Percentiles rank a stretch among this genome's conserved stretches.
Conservation (phyloP, 1,139 yeast species). For the Diutina pseudorugosa region DNA sequence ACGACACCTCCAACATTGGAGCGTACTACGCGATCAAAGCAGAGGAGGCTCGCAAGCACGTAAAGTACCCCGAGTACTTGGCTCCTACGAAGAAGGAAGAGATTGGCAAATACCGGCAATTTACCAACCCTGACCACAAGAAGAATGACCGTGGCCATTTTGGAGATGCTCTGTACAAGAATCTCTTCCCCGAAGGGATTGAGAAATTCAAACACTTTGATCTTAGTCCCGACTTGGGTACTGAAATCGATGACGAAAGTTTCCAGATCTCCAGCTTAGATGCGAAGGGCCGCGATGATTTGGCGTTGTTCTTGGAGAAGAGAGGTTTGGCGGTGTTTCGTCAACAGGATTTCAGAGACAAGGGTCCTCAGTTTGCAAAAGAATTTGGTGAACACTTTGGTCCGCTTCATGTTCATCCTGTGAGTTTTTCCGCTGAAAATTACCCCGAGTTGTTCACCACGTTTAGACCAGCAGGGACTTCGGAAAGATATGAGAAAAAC, state of each 20-base stretch:
- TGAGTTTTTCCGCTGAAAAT: background rate
- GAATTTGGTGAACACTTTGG: slow-evolving; percentile 4
- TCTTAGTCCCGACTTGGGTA: background rate
- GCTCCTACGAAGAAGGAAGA: background rate
- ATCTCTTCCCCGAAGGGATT: background rate
- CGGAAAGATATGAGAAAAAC: background rate
- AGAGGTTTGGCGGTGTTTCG: slow-evolving; percentile 2
- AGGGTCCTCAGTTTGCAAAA: background rate
- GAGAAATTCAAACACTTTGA: background rate
- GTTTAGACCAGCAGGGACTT: background rate
- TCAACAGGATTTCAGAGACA: background rate
- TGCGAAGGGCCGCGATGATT: background rate
- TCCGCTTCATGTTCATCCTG: slow-evolving; percentile 2
- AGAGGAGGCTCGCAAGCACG: slow-evolving; percentile 6
- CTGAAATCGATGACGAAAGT: background rate
- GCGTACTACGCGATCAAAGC: slow-evolving; percentile 6
- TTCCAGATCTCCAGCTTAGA: background rate
- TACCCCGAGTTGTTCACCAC: slow-evolving; percentile 2
- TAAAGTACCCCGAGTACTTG: slow-evolving; percentile 4
- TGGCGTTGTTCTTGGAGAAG: slow-evolving; percentile 1
- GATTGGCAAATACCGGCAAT: background rate
- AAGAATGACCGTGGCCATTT: slow-evolving; percentile 2
- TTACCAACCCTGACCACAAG: background rate
- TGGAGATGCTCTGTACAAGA: background rate
- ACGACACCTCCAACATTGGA: background rate